Evolutionary conservation across 1,284 basidiomycete genomes (phyloP).

Genomic region (Malassezia dermatis): DNA sequence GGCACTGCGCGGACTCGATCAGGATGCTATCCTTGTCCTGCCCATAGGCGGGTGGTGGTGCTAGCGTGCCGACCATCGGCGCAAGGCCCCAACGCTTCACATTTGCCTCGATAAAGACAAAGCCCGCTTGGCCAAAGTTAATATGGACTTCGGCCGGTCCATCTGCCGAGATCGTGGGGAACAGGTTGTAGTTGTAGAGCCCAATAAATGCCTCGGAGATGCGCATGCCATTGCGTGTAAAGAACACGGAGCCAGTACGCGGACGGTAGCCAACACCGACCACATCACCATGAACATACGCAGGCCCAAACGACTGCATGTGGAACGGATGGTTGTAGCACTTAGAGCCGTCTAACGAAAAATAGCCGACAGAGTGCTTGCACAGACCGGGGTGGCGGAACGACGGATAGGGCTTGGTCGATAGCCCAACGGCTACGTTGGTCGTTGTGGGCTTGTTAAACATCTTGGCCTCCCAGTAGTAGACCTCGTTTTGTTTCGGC

Average conservation of each 20-base stretch:
- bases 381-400: constrained; percentile 57
- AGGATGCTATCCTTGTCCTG: constrained; percentile 46
- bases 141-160: constrained; percentile 44
- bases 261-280: constrained; percentile 46
- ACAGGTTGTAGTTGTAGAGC: constrained; percentile 41
- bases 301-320: constrained; percentile 69
- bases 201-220: constrained; percentile 45
- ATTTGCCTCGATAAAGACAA: constrained; percentile 47
- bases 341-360: constrained; percentile 83
- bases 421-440: constrained; percentile 39
- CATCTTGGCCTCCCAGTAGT: constrained; percentile 49
- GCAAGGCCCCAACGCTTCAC: constrained; percentile 48
- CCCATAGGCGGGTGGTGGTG: constrained; percentile 46
- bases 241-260: constrained; percentile 44
- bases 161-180: constrained; percentile 45
- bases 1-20: constrained; percentile 27
- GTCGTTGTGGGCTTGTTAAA: constrained; percentile 45
- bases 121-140: constrained; percentile 47
- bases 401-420: constrained; percentile 45
- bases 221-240: constrained; percentile 45
- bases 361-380: constrained; percentile 88
- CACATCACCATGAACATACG: constrained; percentile 66
- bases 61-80: constrained; percentile 45
- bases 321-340: constrained; percentile 96
- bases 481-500: constrained; percentile 47